phyloP scores from a whole-genome alignment of 202 grass and related monocot species.

The Schoenoplectus triqueter region DNA sequence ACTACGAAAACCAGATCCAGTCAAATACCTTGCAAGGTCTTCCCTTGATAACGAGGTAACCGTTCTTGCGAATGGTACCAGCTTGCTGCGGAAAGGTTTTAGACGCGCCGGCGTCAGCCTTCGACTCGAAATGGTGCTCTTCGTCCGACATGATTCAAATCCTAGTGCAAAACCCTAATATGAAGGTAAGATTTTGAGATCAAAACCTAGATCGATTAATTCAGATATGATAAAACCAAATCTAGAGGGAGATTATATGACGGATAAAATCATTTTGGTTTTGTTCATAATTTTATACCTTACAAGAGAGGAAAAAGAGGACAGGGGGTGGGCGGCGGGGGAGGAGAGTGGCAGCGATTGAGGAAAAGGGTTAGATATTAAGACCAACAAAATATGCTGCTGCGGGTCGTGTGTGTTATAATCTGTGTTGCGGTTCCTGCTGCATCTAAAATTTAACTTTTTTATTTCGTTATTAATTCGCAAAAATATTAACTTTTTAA shows the following conservation, averaged over 20 bases:
- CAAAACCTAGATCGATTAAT: background rate
- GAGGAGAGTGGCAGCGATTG: background rate
- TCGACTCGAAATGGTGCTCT: slow-evolving; percentile 94
- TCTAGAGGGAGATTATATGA: background rate
- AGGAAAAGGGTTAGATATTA: slow-evolving; percentile 27
- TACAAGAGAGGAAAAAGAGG: background rate
- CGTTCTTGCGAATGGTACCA: slow-evolving; percentile 83
- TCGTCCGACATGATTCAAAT: slow-evolving; percentile 80
- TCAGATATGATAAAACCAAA: background rate
- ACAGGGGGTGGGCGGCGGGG: slow-evolving; percentile 13
- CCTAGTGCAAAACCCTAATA: slow-evolving; percentile 22
- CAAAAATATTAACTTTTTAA: too few relatives aligned
- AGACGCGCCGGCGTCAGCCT: slow-evolving; percentile 85
- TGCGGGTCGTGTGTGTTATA: background rate
- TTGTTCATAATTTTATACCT: background rate
- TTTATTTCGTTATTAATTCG: background rate
- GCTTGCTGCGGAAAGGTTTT: slow-evolving; percentile 95
- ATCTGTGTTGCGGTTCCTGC: background rate
- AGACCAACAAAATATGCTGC: background rate
- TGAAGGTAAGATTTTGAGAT: background rate
- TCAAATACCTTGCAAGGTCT: slow-evolving; percentile 78
- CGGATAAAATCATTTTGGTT: background rate
- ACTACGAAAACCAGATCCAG: slow-evolving; percentile 19
- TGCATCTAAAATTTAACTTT: background rate
- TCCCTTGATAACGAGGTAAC: slow-evolving; percentile 80